phyloP scores from a whole-genome alignment of 163 green algal genomes.

The Chlamydomonas reinhardtii region DNA sequence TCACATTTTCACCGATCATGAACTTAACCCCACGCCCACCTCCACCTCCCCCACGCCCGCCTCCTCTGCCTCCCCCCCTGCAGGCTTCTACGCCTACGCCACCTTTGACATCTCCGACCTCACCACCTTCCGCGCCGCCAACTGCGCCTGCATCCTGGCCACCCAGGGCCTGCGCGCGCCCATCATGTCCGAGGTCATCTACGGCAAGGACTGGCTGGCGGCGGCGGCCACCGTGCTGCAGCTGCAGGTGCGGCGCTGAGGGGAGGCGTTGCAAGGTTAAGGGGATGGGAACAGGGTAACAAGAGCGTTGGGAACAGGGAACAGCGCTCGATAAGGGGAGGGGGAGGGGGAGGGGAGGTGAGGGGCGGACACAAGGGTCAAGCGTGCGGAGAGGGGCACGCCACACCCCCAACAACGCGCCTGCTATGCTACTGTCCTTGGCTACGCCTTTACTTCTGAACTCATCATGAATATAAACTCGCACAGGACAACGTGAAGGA shows the following conservation, averaged over 20 bases:
- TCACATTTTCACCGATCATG: not conserved
- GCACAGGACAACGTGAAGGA: conserved; percentile 48
- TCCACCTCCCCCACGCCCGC: not conserved
- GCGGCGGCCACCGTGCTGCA: conserved; percentile 39
- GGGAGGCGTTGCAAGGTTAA: too few species aligned
- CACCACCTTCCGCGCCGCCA: conserved; percentile 46
- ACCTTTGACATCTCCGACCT: conserved; percentile 57
- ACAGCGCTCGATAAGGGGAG: too few species aligned
- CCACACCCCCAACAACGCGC: too few species aligned
- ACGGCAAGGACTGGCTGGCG: conserved; percentile 46
- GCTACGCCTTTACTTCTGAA: too few species aligned
- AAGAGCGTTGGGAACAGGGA: too few species aligned
- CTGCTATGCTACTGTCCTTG: too few species aligned
- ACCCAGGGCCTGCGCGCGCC: conserved; percentile 28
- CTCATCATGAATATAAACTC: too few species aligned
- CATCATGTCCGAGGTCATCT: conserved; percentile 49
- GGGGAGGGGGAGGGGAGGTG: too few species aligned
- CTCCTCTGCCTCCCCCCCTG: not conserved
- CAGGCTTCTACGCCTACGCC: conserved; percentile 55
- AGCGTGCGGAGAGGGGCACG: too few species aligned
- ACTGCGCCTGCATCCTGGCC: conserved; percentile 51
- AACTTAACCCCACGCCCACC: not conserved
- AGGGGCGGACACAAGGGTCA: too few species aligned
- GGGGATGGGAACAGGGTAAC: too few species aligned
- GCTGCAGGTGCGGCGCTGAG: conserved; percentile 39